A percentile compares a stretch with the other conserved stretches of the same genome.
These are phyloP conservation scores for Brettanomyces nanus DNA, from an alignment of 805 yeast species.

Conservation along the genomic window DNA sequence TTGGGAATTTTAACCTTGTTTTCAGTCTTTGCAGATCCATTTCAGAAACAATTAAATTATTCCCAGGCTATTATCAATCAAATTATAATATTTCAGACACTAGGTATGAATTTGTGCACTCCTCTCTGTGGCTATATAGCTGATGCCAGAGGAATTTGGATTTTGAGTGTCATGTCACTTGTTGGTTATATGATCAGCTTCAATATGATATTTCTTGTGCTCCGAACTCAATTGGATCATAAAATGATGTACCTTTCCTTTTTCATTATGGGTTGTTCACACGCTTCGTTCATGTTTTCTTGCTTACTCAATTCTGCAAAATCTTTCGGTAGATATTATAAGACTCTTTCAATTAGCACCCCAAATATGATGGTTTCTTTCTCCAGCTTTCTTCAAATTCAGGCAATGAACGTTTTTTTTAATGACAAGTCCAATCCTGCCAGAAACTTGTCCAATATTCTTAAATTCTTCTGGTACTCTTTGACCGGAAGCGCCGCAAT, in stretches of 20 bases:
- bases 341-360: slow-evolving; percentile 73
- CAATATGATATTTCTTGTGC: slow-evolving; percentile 35
- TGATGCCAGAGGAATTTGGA: slow-evolving; percentile 71
- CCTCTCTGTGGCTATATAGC: slow-evolving; percentile 79
- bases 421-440: slow-evolving; percentile 8
- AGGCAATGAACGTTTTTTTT: slow-evolving; percentile 16
- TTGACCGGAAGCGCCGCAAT: slow-evolving; percentile 12
- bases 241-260: slow-evolving; percentile 40
- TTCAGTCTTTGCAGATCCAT: slow-evolving; percentile 64
- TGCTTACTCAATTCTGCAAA: slow-evolving; percentile 74
- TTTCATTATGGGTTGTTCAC: slow-evolving; percentile 58
- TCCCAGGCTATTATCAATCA: slow-evolving; percentile 58
- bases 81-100: slow-evolving; percentile 63
- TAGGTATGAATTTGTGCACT: slow-evolving; percentile 77
- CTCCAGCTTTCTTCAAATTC: slow-evolving; percentile 24
- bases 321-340: slow-evolving; percentile 54
- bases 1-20: slow-evolving; percentile 26
- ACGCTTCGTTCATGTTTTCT: slow-evolving; percentile 60
- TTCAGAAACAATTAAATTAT: slow-evolving; percentile 49
- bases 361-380: slow-evolving; percentile 46
- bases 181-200: slow-evolving; percentile 62
- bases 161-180: slow-evolving; percentile 54
- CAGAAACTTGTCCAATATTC: slow-evolving; percentile 13
- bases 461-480: slow-evolving; percentile 16
- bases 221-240: slow-evolving; percentile 24